Base-by-base conservation (phyloP, 345 rosid genomes). In the Heritiera littoralis region DNA sequence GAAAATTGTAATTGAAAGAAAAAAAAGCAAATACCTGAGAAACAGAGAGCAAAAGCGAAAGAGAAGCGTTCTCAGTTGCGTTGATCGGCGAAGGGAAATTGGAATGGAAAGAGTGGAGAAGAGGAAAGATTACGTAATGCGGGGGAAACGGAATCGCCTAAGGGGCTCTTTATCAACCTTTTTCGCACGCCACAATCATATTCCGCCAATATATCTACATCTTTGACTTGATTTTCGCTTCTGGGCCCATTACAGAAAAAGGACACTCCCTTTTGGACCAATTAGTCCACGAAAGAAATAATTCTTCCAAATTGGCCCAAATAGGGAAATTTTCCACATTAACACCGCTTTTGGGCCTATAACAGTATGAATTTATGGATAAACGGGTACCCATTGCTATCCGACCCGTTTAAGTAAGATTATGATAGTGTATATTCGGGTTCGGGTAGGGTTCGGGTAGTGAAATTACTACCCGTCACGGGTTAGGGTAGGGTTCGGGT, bases 141-240 rank as follows among this genome's bases (percentile, higher is more conserved):
- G 64, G 51, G 43, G 76, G 28, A 23, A 38, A 73, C 3, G 48
- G 64, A 38, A 55, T 73, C 76, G 2, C 45, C 65, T 73, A 38
- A 0, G 65, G 38, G 38, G 20, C 35, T 18, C 17, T 38, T 54
- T 55, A 35, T 55, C 30, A 38, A 61, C 76, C 32, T 18, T 38
- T 38, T 17, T 6, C 54, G 76, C 64, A 55, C 5, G 49, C 65
- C 28, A 40, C 30, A 20, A 17, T 38, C 32, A 1, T 28, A 55
- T 38, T 73, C 46, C 14, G 65, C 64, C 76, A 23, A 23, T 23
- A 23, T 23, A 0, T 23, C 49, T 9, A 9, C 9, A 1, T 46
- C 49, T 46, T 46, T 23, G 60, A 28, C 60, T 49, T 49, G 52
- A 49, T 49, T 13, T 14, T 4, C 5, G 4, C 15, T 12, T 51